Evolutionary conservation across 768 basidiomycete genomes (phyloP).

Genomic region (Psilocybe cubensis): DNA sequence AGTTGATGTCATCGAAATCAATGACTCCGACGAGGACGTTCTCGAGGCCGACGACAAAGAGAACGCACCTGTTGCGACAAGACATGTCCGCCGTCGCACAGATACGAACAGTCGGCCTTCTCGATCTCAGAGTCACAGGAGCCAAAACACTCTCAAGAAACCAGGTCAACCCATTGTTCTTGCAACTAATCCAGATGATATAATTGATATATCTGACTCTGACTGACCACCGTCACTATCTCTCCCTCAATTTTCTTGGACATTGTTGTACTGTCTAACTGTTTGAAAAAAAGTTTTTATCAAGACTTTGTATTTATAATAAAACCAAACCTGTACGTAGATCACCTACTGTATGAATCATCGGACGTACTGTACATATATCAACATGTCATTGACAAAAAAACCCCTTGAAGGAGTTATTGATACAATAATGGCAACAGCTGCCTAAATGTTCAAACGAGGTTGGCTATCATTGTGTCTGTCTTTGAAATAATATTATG

Average conservation of each 20-base stretch:
- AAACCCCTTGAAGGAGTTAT: no score
- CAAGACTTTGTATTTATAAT: no score
- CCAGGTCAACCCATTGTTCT: slow-evolving; percentile 22
- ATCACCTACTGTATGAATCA: no score
- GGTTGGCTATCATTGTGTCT: no score
- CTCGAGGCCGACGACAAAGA: slow-evolving; percentile 64
- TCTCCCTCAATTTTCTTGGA: not conserved
- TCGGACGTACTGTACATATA: no score
- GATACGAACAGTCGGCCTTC: slow-evolving; percentile 9
- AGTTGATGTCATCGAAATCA: slow-evolving; percentile 41
- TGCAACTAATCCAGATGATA: slow-evolving; percentile 36
- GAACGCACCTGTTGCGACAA: slow-evolving; percentile 55
- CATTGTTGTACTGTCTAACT: not conserved
- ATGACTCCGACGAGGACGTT: slow-evolving; percentile 43
- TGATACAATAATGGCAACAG: no score
- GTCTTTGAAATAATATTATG: no score
- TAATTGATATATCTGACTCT: slow-evolving; percentile 63
- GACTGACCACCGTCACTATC: slow-evolving; percentile 2
- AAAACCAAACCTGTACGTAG: no score
- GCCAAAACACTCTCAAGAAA: slow-evolving; percentile 15
- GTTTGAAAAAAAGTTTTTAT: no score
- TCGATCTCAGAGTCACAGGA: not conserved
- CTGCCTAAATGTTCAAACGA: no score
- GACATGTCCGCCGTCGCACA: slow-evolving; percentile 50
- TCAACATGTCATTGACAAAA: no score